Conservation (phyloP, 1,284 basidiomycete species). For the Boletus chippewaensis region DNA sequence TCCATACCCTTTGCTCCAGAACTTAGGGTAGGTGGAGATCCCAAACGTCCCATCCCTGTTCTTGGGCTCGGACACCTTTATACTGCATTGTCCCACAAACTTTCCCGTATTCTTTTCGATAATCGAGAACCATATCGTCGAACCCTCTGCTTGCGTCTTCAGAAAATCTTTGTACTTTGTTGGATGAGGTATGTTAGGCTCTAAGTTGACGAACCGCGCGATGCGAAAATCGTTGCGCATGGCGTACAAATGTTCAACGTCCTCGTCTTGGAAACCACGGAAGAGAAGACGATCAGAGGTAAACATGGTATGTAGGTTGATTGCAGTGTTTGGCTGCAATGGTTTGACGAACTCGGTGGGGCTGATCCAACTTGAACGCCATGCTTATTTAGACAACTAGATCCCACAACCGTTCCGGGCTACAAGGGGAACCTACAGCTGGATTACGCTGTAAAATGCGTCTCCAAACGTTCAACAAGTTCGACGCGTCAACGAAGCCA, state of each 20-base stretch:
- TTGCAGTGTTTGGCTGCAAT: neutral
- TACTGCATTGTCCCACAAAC: slow-evolving; percentile 31
- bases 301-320: slow-evolving; percentile 10
- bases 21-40: slow-evolving; percentile 18
- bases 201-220: slow-evolving; percentile 24
- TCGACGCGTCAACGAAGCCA: neutral
- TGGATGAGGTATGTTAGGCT: slow-evolving; percentile 26
- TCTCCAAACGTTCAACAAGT: neutral
- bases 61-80: slow-evolving; percentile 26
- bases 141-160: slow-evolving; percentile 22
- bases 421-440: neutral
- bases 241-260: slow-evolving; percentile 18
- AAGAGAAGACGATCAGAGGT: slow-evolving; percentile 16
- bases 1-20: slow-evolving; percentile 26
- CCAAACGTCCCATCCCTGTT: slow-evolving; percentile 22
- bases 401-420: neutral
- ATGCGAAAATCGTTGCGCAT: slow-evolving; percentile 31
- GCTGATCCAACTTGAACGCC: too few species aligned
- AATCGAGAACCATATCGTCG: slow-evolving; percentile 29
- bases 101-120: slow-evolving; percentile 18
- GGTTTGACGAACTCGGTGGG: neutral
- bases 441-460: neutral
- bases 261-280: slow-evolving; percentile 8
- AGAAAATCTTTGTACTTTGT: slow-evolving; percentile 24
- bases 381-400: neutral